A percentile compares a stretch with the other conserved stretches of the same genome.
Conservation (phyloP, 257 asterid genomes). For the Fraxinus cuspidata region DNA sequence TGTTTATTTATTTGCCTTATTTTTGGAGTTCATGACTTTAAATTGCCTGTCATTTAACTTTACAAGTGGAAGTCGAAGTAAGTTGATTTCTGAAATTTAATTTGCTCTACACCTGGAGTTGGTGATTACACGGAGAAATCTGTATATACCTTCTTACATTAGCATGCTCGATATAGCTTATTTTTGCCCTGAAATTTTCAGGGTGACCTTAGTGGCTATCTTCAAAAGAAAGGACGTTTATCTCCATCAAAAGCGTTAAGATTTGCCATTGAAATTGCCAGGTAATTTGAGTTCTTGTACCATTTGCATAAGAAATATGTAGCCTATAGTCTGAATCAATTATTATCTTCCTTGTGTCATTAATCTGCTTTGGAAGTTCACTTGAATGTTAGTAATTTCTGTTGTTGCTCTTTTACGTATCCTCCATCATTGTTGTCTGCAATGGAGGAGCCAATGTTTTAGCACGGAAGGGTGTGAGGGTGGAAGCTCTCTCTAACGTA, state of each 20-base stretch:
- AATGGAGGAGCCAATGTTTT: not conserved
- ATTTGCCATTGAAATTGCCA: conserved; percentile 88
- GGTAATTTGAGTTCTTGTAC: conserved; percentile 44
- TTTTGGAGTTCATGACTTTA: not conserved
- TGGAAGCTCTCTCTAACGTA: not conserved
- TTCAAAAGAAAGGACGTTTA: conserved; percentile 87
- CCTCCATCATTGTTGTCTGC: conserved; percentile 8
- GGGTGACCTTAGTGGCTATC: conserved; percentile 80
- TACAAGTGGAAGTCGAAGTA: conserved; percentile 4
- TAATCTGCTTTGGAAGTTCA: conserved; percentile 9
- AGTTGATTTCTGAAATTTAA: not conserved
- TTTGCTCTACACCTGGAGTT: not conserved
- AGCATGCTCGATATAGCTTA: conserved; percentile 18
- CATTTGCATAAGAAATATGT: conserved; percentile 4
- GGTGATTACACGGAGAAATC: conserved; percentile 9
- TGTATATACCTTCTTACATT: not conserved
- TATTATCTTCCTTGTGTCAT: not conserved
- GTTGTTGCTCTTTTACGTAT: not conserved
- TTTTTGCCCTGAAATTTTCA: conserved; percentile 37
- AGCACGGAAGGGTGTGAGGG: not conserved
- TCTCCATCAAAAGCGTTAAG: conserved; percentile 86
- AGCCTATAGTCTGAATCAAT: not conserved
- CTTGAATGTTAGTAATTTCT: not conserved
- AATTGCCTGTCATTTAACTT: conserved; percentile 4
- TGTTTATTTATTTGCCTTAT: conserved; percentile 1